Conservation (phyloP, 192 early-diverging fungal genomes). For the Coemansia sp. region DNA sequence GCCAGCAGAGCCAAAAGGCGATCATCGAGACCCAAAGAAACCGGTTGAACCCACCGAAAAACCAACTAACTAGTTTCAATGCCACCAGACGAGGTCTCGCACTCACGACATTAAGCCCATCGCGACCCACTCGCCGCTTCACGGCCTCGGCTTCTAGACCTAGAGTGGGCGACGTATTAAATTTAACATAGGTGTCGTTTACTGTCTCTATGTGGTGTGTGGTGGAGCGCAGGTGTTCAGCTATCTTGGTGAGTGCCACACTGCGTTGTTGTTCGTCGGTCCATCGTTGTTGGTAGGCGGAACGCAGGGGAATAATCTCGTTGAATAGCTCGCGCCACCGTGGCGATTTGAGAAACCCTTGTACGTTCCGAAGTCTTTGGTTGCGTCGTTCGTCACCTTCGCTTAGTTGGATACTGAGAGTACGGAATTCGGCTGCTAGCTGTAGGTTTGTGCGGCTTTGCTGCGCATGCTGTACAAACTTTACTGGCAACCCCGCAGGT, state of each 20-base stretch:
- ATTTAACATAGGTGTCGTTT: constrained; percentile 19
- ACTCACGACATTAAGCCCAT: constrained; percentile 29
- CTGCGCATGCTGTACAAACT: background rate
- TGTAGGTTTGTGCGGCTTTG: constrained; percentile 14
- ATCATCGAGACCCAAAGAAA: constrained; percentile 69
- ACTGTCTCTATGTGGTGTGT: constrained; percentile 29
- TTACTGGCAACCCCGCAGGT: constrained; percentile 5
- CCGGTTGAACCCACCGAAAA: constrained; percentile 72
- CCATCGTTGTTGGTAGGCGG: constrained; percentile 41
- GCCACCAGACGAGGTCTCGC: constrained; percentile 8
- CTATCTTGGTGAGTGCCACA: constrained; percentile 23
- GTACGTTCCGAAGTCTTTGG: constrained; percentile 5
- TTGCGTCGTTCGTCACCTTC: constrained; percentile 15
- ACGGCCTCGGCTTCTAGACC: constrained; percentile 31
- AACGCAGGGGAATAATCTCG: constrained; percentile 34
- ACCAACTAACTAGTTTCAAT: constrained; percentile 25
- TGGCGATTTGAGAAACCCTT: constrained; percentile 14
- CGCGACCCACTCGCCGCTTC: constrained; percentile 3
- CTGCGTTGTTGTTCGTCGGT: constrained; percentile 27
- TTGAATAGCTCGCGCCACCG: constrained; percentile 32
- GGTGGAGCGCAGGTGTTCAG: constrained; percentile 26
- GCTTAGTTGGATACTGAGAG: constrained; percentile 48
- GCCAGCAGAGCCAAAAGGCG: constrained; percentile 67
- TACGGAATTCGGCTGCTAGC: constrained; percentile 51
- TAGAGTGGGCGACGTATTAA: constrained; percentile 22